These are phyloP conservation scores for Phylloporus scabripes DNA, from an alignment of 768 basidiomycete species.

Conservation along the genomic window DNA sequence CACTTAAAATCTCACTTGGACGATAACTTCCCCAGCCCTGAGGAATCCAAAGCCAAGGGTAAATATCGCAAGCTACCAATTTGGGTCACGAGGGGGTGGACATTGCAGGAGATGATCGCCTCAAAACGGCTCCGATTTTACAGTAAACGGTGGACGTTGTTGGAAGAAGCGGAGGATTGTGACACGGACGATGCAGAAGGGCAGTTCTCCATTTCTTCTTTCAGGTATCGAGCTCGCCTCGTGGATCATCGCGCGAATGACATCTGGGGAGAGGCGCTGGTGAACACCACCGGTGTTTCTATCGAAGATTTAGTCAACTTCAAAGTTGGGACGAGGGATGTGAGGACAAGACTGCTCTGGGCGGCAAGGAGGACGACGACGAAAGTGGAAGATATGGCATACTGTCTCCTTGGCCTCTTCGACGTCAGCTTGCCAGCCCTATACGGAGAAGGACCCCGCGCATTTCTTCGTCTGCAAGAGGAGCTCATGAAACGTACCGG, in stretches of 20 bases:
- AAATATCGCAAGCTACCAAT: slow-evolving; percentile 7
- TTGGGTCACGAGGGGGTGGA: slow-evolving; percentile 26
- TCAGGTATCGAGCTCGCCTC: slow-evolving; percentile 17
- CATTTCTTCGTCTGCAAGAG: slow-evolving; percentile 26
- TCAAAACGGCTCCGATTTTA: slow-evolving; percentile 27
- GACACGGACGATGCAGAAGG: slow-evolving; percentile 10
- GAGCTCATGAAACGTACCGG: slow-evolving; percentile 26
- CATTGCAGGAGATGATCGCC: slow-evolving; percentile 25
- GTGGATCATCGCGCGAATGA: slow-evolving; percentile 14
- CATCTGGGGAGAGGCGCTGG: slow-evolving; percentile 13
- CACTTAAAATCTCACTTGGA: slow-evolving; percentile 10
- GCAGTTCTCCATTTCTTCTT: slow-evolving; percentile 10
- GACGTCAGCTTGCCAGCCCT: slow-evolving; percentile 23
- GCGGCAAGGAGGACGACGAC: slow-evolving; percentile 25
- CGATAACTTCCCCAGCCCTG: neutral
- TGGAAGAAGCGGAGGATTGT: slow-evolving; percentile 19
- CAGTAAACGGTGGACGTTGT: slow-evolving; percentile 19
- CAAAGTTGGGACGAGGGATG: slow-evolving; percentile 11
- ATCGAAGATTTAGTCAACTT: slow-evolving; percentile 8
- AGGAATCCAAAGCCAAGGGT: neutral
- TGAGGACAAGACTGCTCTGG: slow-evolving; percentile 22
- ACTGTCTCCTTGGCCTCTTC: slow-evolving; percentile 29
- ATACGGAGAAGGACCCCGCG: slow-evolving; percentile 26
- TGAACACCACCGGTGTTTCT: slow-evolving; percentile 13
- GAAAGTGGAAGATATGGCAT: slow-evolving; percentile 27